A percentile compares a stretch with the other conserved stretches of the same genome.
Conservation (phyloP, 1,284 basidiomycete genomes). For the Trichosporon sp. region DNA sequence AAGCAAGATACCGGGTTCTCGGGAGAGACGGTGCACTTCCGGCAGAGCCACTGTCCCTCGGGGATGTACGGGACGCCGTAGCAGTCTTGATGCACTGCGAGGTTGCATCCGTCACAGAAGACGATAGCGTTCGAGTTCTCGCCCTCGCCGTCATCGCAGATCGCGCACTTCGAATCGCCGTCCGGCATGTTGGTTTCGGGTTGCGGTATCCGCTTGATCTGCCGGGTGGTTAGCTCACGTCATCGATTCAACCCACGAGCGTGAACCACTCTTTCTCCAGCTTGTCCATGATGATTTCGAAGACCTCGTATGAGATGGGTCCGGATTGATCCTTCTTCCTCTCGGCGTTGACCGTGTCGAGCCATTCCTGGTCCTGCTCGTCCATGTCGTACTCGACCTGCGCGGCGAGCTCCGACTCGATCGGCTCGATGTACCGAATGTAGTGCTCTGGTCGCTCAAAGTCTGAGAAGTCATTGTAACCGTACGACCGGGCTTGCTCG, state of each 20-base stretch:
- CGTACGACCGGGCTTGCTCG: conserved; percentile 40
- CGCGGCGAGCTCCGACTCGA: conserved; percentile 82
- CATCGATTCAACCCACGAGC: conserved; percentile 56
- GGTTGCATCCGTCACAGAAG: conserved; percentile 98
- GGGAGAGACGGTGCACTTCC: conserved; percentile 97
- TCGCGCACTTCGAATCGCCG: conserved; percentile 90
- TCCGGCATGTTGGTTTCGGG: conserved; percentile 70
- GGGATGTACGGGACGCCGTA: conserved; percentile 99
- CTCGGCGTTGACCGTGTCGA: conserved; percentile 77
- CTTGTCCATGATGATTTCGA: conserved; percentile 95
- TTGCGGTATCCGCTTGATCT: conserved; percentile 89
- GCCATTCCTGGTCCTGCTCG: conserved; percentile 97
- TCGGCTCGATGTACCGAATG: conserved; percentile 85
- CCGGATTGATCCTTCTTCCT: conserved; percentile 72
- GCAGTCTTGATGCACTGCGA: conserved; percentile 98
- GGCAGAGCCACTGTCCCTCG: conserved; percentile 97
- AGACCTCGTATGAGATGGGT: conserved; percentile 72
- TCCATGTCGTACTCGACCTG: conserved; percentile 99
- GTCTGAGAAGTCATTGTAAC: conserved; percentile 67
- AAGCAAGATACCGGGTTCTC: conserved; percentile 91
- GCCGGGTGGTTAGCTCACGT: conserved; percentile 6
- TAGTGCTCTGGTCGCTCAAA: conserved; percentile 77
- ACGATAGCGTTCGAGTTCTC: conserved; percentile 99
- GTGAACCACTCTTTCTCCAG: conserved; percentile 99
- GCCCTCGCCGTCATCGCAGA: conserved; percentile 97